These are phyloP conservation scores for Spergularia azorica DNA, from an alignment of 179 eudicot genomes.

Conservation along the genomic window DNA sequence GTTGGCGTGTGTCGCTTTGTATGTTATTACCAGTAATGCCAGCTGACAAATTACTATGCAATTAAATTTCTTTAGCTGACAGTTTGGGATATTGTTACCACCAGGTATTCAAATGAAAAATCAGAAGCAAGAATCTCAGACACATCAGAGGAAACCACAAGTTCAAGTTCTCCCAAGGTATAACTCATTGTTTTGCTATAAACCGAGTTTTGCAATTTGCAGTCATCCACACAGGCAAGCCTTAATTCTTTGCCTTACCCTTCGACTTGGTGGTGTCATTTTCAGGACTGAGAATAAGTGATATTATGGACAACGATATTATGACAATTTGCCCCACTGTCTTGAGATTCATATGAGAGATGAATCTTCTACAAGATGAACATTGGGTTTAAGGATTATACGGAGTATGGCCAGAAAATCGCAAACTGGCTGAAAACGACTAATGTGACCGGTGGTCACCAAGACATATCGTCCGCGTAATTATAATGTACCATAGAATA, in stretches of 20 bases:
- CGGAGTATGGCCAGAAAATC: constrained; percentile 4
- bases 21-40: not conserved
- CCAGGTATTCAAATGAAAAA: constrained; percentile 68
- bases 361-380: constrained; percentile 13
- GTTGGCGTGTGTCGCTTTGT: not conserved
- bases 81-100: constrained; percentile 4
- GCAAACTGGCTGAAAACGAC: constrained; percentile 10
- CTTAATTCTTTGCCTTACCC: constrained; percentile 12
- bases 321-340: not conserved
- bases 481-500: constrained; percentile 16
- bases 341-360: constrained; percentile 19
- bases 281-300: constrained; percentile 33
- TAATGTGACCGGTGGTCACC: constrained; percentile 10
- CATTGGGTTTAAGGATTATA: not conserved
- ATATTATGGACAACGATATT: not conserved
- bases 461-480: not conserved
- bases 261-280: constrained; percentile 9
- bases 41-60: not conserved
- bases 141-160: constrained; percentile 35
- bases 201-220: not conserved
- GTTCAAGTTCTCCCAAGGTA: constrained; percentile 45
- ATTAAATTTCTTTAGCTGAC: not conserved
- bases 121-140: constrained; percentile 63
- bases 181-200: not conserved
- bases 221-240: not conserved